Conservation (phyloP, 1,284 basidiomycete genomes). For the Microbotryum saponariae region DNA sequence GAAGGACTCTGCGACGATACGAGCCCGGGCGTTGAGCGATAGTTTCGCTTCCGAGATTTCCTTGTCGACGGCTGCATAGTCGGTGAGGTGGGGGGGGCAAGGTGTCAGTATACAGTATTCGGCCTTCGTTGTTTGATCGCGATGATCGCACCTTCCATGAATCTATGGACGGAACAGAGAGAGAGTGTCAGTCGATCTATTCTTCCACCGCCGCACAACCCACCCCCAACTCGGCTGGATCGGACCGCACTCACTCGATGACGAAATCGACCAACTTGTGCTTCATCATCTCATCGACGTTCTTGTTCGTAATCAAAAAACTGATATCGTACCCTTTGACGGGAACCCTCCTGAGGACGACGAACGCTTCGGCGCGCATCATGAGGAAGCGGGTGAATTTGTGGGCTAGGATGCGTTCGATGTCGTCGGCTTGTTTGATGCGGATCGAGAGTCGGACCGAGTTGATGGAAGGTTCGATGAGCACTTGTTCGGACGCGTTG, state of each 20-base stretch:
- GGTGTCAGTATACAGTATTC: not conserved
- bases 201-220: no score
- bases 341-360: constrained; percentile 89
- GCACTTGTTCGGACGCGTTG: constrained; percentile 91
- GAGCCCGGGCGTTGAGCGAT: constrained; percentile 84
- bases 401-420: constrained; percentile 92
- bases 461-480: constrained; percentile 96
- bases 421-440: constrained; percentile 99
- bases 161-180: constrained; percentile 23
- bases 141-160: constrained; percentile 35
- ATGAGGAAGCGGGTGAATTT: constrained; percentile 99
- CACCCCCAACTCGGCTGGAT: not conserved
- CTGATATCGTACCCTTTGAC: constrained; percentile 97
- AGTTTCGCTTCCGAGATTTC: constrained; percentile 56
- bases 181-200: not conserved
- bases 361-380: constrained; percentile 94
- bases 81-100: constrained; percentile 35
- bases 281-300: constrained; percentile 96
- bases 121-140: no score
- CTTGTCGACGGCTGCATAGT: constrained; percentile 44
- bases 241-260: constrained; percentile 60
- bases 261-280: constrained; percentile 99
- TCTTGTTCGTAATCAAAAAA: constrained; percentile 95
- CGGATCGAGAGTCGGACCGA: constrained; percentile 92
- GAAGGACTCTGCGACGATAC: constrained; percentile 79